Conservation (phyloP, 129 eudicot species). For the Centrapalus pauciflorus region DNA sequence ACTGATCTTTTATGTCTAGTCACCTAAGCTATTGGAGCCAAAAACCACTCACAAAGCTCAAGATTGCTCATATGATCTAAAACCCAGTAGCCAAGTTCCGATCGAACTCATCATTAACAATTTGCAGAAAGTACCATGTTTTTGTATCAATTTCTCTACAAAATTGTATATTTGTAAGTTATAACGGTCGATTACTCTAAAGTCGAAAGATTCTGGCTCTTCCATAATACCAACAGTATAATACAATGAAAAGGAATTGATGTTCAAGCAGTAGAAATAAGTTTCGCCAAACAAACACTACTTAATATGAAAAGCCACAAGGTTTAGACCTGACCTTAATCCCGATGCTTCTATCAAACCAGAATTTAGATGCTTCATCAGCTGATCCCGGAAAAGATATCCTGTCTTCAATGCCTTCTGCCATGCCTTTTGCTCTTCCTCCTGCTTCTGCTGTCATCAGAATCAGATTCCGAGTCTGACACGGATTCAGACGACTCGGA, state of each 20-base stretch:
- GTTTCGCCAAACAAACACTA: neutral
- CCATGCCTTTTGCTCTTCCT: constrained; percentile 66
- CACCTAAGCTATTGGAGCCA: no score
- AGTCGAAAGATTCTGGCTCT: neutral
- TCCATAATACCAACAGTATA: neutral
- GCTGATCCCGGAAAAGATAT: no score
- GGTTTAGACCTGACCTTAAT: neutral
- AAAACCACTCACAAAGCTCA: no score
- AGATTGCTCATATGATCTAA: no score
- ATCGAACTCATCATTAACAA: no score
- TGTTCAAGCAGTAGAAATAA: neutral
- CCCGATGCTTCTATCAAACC: constrained; percentile 5
- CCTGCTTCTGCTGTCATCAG: constrained; percentile 56
- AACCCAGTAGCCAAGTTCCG: no score
- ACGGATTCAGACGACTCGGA: constrained; percentile 66
- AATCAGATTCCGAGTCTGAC: constrained; percentile 69
- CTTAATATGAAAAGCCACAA: neutral
- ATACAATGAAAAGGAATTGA: neutral
- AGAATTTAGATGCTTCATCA: neutral
- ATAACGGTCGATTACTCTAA: no score
- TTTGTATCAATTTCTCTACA: no score
- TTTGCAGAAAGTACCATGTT: no score
- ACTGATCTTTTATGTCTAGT: no score
- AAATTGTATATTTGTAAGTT: no score
- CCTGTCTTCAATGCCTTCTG: constrained; percentile 40